phyloP scores from a whole-genome alignment of 768 basidiomycete species.

The Tephrocybe sp. region DNA sequence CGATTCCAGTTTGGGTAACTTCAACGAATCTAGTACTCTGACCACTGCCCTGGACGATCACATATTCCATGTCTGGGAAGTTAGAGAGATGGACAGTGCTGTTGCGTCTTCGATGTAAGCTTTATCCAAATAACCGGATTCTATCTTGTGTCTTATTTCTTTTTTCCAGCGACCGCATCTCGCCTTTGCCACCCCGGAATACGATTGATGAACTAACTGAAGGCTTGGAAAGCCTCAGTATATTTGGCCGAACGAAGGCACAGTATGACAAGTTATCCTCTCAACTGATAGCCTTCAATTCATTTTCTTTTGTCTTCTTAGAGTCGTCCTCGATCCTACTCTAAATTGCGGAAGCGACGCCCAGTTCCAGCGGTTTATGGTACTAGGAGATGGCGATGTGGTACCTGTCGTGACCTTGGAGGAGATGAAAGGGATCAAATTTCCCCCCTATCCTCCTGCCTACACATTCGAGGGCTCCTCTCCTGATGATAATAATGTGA shows the following conservation, averaged over 20 bases:
- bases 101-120: neutral
- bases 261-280: constrained; percentile 3
- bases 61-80: neutral
- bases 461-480: neutral
- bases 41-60: neutral
- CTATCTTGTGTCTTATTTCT: neutral
- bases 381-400: neutral
- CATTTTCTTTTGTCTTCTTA: neutral
- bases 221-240: neutral
- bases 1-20: neutral
- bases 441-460: neutral
- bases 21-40: neutral
- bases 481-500: neutral
- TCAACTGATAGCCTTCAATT: neutral
- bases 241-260: constrained; percentile 7
- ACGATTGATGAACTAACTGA: neutral
- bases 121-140: neutral
- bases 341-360: neutral
- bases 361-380: neutral
- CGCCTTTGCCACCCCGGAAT: neutral
- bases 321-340: constrained; percentile 1
- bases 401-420: constrained; percentile 6
- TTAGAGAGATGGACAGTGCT: neutral
- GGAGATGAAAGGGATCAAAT: constrained; percentile 1
- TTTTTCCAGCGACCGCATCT: neutral